Evolutionary conservation across 2,329 filamentous ascomycete genomes (phyloP), one percentile per base, ranked within the genome.

Genomic region (Aspergillus fischeri): DNA sequence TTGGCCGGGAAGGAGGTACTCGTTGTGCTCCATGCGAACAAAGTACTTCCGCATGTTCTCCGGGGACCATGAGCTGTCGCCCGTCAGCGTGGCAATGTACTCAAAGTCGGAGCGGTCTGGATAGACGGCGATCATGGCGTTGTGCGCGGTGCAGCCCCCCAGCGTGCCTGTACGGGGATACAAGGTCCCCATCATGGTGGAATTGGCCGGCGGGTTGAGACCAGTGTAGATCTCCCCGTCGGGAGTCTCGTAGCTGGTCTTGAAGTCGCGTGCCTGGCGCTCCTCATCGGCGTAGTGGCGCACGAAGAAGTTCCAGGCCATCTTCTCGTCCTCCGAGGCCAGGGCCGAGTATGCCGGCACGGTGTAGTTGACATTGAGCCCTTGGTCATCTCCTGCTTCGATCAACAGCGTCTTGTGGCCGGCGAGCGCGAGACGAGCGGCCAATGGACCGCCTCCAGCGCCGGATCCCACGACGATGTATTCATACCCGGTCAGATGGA

Each of bases 61-160:
- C 0, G 84, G 73, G 0, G 75, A 71, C 85, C 86, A 88, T 0
- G 82, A 83, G 1, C 70, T 63, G 63, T 89, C 86, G 3, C 85
- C 84, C 2, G 86, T 88, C 28, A 87, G 65, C 11, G 72, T 70
- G 3, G 79, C 80, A 55, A 88, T 81, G 63, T 81, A 72, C 49
- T 85, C 76, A 72, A 82, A 88, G 69, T 88, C 86, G 28, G 78
- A 80, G 49, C 81, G 76, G 56, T 83, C 79, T 0, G 86, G 85
- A 58, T 84, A 81, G 27, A 86, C 75, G 17, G 81, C 77, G 51
- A 88, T 81, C 48, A 86, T 70, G 6, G 83, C 84, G 48, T 86
- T 85, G 71, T 89, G 86, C 4, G 81, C 79, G 1, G 82, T 80
- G 69, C 83, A 86, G 4, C 84, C 84, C 53, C 84, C 83, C 0